Base-by-base conservation (phyloP, 495 filamentous ascomycete genomes). In the Trichoderma orchidacearum region DNA sequence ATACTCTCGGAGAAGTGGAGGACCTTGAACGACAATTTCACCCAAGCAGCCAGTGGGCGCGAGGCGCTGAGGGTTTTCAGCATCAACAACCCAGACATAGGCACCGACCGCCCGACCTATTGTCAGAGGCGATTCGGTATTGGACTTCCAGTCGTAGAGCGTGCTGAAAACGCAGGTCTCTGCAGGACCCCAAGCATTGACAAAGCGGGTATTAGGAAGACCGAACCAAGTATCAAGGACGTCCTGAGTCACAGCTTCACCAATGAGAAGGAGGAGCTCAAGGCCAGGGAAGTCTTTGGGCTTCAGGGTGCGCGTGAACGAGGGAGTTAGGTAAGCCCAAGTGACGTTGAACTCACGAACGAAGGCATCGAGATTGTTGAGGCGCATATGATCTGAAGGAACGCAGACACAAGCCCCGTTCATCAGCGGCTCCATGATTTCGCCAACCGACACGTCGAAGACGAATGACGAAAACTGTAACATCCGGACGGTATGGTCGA, bases 21-120 rank as follows among this genome's bases (percentile, higher is more conserved):
- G 75, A 0, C 80, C 80, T 67, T 83, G 78, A 12, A 85, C 66
- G 5, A 78, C 58, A 29, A 84, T 61, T 61, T 85, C 82, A 35
- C 82, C 82, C 52, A 79, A 64, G 17, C 67, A 66, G 25, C 82
- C 81, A 6, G 83, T 63, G 0, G 82, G 78, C 23, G 78, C 69
- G 23, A 85, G 70, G 1, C 58, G 38, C n/a, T 79, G 54, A 31
- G 75, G 71, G 53, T 85, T 70, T 0, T 60, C 55, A 0, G 77
- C 70, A 51, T 83, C 74, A 25, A 80, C 74, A 55, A 85, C 64
- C 81, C 82, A 85, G 3, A 61, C 54, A 7, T 58, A 55, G 30
- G 61, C 64, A 28, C 70, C 71, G 7, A 68, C 66, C 1, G 66
- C 72, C 17, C 58, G 61, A 15, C 72, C 70, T 32, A 71, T 71